These are phyloP conservation scores for Melaleuca alternifolia DNA, from an alignment of 345 rosid genomes.

Conservation along the genomic window DNA sequence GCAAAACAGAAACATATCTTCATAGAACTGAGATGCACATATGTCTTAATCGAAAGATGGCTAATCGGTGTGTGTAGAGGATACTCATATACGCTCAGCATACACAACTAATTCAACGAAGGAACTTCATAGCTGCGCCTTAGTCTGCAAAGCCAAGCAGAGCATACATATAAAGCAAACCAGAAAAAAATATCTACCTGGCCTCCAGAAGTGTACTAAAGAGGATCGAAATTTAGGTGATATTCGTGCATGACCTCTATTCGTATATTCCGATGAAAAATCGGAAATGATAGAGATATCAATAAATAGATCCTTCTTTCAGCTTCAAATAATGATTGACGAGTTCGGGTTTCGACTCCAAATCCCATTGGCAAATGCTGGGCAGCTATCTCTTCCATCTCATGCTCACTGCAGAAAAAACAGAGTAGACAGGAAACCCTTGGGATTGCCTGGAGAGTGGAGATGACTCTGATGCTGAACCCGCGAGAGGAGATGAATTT, in stretches of 20 bases:
- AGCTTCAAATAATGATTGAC: conserved; percentile 4
- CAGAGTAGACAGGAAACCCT: not conserved
- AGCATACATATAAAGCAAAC: not conserved
- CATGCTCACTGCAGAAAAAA: not conserved
- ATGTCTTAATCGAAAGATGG: not conserved
- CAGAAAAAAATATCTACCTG: not conserved
- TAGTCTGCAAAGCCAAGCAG: not conserved
- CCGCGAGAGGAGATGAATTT: not conserved
- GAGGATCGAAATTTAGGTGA: not conserved
- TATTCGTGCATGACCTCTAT: conserved; percentile 1
- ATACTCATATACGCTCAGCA: not conserved
- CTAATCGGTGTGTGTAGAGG: not conserved
- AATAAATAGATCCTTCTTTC: not conserved
- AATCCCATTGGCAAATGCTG: not conserved
- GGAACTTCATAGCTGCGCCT: not conserved
- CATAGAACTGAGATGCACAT: not conserved
- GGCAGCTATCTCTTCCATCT: not conserved
- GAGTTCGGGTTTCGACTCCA: not conserved
- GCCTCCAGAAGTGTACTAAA: fast-evolving
- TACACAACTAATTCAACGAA: not conserved
- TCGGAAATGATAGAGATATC: fast-evolving
- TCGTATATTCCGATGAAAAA: fast-evolving
- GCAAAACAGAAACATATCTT: not conserved
- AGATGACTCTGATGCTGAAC: not conserved
- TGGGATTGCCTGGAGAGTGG: not conserved